Conservation (phyloP, 768 basidiomycete species). For the Russula compacta region DNA sequence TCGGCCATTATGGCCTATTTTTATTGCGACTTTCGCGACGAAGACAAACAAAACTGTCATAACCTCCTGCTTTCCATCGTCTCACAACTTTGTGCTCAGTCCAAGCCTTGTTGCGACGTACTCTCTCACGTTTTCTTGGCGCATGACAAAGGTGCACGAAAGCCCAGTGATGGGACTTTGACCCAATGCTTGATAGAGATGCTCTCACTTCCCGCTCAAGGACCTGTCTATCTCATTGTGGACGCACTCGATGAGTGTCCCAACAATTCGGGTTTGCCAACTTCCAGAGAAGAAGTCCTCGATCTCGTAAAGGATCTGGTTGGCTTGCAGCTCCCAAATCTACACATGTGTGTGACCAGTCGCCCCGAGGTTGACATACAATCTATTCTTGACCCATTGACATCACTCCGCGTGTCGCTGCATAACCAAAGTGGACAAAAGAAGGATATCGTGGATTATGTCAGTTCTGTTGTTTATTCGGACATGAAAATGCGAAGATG, state of each 20-base stretch:
- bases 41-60: background rate
- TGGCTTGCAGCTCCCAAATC: background rate
- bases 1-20: background rate
- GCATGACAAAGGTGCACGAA: background rate
- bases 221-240: background rate
- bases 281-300: background rate
- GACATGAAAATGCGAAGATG: background rate
- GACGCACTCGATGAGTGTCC: background rate
- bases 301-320: background rate
- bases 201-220: background rate
- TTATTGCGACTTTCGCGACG: background rate
- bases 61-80: background rate
- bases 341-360: background rate
- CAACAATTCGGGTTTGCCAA: too few relatives aligned
- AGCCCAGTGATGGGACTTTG: background rate
- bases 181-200: background rate
- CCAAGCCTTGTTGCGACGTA: background rate
- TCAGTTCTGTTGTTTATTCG: background rate
- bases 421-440: background rate
- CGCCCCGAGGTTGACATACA: background rate
- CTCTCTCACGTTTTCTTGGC: background rate
- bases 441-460: background rate
- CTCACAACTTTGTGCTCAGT: background rate
- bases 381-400: background rate
- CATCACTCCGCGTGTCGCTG: background rate